Conservation (phyloP, 441 rosid species). For the Rhodomyrtus psidioides region DNA sequence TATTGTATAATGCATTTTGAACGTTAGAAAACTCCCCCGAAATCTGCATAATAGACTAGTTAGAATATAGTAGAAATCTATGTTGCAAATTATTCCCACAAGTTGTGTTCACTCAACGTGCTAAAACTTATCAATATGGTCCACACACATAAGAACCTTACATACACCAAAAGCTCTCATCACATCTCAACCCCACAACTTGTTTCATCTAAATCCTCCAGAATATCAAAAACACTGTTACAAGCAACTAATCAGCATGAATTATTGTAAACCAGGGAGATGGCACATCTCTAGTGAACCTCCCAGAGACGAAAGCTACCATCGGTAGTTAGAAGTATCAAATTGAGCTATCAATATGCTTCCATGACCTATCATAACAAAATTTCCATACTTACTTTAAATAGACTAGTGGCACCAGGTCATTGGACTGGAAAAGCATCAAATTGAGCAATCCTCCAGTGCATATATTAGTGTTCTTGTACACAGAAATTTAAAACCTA, state of each 20-base stretch:
- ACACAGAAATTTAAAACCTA: too few species aligned
- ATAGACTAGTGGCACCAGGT: too few species aligned
- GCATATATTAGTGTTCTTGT: too few species aligned
- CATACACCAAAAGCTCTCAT: background rate
- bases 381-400: too few species aligned
- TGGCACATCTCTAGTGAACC: background rate
- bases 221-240: background rate
- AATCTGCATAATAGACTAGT: constrained; percentile 38
- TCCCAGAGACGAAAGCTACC: too few species aligned
- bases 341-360: too few species aligned
- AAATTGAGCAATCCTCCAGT: too few species aligned
- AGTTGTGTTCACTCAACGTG: background rate
- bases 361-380: too few species aligned
- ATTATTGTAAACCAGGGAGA: background rate
- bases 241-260: background rate
- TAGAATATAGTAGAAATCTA: background rate
- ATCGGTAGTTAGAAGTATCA: too few species aligned
- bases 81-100: background rate
- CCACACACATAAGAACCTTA: background rate
- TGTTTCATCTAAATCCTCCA: background rate
- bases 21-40: constrained; percentile 67
- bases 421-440: too few species aligned
- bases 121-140: background rate
- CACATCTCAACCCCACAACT: background rate
- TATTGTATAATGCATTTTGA: constrained; percentile 68